Conservation (phyloP, 148 eudicot species). For the Oxyria digyna region DNA sequence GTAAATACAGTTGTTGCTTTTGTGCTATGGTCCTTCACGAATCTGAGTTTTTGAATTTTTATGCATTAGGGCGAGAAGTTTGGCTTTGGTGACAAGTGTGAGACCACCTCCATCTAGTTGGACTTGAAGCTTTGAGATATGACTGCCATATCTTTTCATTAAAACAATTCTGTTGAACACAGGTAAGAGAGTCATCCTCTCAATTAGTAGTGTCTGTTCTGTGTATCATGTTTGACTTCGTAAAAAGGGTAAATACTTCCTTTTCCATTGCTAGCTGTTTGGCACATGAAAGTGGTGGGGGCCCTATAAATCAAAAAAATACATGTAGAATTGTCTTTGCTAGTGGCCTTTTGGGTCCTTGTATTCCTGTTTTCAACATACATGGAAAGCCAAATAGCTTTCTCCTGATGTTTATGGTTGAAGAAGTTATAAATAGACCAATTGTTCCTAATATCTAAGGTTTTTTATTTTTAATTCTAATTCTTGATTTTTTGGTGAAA, state of each 20-base stretch:
- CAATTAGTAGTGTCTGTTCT: not conserved
- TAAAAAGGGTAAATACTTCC: conserved; percentile 4
- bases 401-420: too few species aligned
- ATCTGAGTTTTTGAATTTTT: not conserved
- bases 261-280: conserved; percentile 9
- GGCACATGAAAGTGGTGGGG: conserved; percentile 7
- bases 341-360: conserved; percentile 6
- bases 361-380: not conserved
- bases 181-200: conserved; percentile 2
- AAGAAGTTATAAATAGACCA: too few species aligned
- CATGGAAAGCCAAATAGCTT: too few species aligned
- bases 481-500: too few species aligned
- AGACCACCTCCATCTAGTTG: conserved; percentile 14
- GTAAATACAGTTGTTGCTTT: not conserved
- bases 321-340: not conserved
- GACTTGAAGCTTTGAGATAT: not conserved
- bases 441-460: too few species aligned
- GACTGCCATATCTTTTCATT: not conserved
- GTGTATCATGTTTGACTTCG: conserved; percentile 9
- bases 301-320: not conserved
- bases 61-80: conserved; percentile 42
- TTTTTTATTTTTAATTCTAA: too few species aligned
- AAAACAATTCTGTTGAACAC: not conserved
- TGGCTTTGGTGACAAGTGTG: conserved; percentile 33
- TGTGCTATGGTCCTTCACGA: not conserved